phyloP scores from a whole-genome alignment of 768 basidiomycete genomes.

The Tylopilus intermedius region DNA sequence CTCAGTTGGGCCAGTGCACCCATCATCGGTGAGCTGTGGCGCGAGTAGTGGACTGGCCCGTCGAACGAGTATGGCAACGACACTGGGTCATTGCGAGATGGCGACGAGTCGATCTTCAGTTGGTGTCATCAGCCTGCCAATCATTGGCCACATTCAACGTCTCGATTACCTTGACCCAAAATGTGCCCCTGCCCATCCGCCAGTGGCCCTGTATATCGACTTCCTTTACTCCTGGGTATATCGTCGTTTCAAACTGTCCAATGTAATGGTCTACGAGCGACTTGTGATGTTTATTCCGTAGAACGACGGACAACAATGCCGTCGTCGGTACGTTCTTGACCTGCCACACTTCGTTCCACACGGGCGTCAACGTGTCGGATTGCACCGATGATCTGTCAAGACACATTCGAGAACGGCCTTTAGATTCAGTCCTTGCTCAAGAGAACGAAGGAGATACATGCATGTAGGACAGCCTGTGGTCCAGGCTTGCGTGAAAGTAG shows the following conservation, averaged over 20 bases:
- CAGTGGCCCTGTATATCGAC: conserved; percentile 53
- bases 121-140: conserved; percentile 4
- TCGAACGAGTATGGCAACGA: conserved; percentile 60
- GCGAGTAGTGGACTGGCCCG: conserved; percentile 67
- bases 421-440: not conserved
- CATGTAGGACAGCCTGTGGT: conserved; percentile 61
- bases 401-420: not conserved
- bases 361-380: conserved; percentile 49
- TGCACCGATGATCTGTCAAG: conserved; percentile 59
- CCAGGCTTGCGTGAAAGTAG: conserved; percentile 66
- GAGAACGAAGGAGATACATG: conserved; percentile 29
- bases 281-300: conserved; percentile 68
- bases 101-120: conserved; percentile 51
- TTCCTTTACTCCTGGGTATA: conserved; percentile 59
- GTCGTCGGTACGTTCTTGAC: conserved; percentile 66
- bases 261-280: conserved; percentile 56
- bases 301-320: conserved; percentile 54
- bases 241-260: conserved; percentile 53
- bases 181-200: conserved; percentile 50
- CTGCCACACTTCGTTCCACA: conserved; percentile 74
- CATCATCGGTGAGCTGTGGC: conserved; percentile 66
- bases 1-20: conserved; percentile 60
- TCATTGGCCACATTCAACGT: not conserved
- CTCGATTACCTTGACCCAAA: conserved; percentile 58
- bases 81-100: conserved; percentile 39